Evolutionary conservation across 208 protist species (phyloP).

Genomic region (Paratrypanosoma confusum): DNA sequence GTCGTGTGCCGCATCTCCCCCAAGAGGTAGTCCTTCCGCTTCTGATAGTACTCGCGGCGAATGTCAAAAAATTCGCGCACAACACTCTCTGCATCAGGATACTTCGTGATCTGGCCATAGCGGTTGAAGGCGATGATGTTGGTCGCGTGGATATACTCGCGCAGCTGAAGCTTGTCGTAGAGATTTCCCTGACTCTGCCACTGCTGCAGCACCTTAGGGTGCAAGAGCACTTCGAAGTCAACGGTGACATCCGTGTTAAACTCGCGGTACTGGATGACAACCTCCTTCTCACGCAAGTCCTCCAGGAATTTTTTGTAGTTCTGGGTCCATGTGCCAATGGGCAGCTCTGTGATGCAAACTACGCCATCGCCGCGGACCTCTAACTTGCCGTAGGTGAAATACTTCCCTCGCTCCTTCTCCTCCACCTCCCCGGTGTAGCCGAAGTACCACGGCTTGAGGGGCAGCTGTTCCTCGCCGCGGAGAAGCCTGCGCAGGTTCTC

Average conservation of each 20-base stretch:
- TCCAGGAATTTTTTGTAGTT: constrained; percentile 94
- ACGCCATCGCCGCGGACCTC: constrained; percentile 67
- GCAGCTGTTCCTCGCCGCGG: constrained; percentile 58
- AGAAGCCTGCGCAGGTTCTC: constrained; percentile 85
- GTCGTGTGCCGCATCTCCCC: constrained; percentile 72
- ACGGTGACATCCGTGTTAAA: constrained; percentile 96
- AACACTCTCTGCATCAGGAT: constrained; percentile 88
- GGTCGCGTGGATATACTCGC: constrained; percentile 74
- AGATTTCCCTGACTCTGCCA: constrained; percentile 69
- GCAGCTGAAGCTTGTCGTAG: constrained; percentile 90
- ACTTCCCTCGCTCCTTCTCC: constrained; percentile 78
- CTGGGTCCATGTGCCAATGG: constrained; percentile 94
- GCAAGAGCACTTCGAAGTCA: constrained; percentile 87
- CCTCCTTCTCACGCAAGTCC: constrained; percentile 72
- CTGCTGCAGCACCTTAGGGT: constrained; percentile 77
- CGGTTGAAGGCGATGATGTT: constrained; percentile 98
- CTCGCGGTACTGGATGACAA: constrained; percentile 93
- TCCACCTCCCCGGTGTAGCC: constrained; percentile 91
- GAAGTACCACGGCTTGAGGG: constrained; percentile 96
- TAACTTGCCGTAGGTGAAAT: constrained; percentile 49
- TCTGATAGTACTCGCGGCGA: constrained; percentile 94
- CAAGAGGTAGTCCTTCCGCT: constrained; percentile 92
- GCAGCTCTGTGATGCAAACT: constrained; percentile 96
- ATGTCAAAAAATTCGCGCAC: constrained; percentile 95
- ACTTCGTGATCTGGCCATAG: constrained; percentile 92